Percentiles rank a stretch among this genome's conserved stretches.
Conservation (phyloP, 352 stramenopile species). For the Pythium aphanidermatum region DNA sequence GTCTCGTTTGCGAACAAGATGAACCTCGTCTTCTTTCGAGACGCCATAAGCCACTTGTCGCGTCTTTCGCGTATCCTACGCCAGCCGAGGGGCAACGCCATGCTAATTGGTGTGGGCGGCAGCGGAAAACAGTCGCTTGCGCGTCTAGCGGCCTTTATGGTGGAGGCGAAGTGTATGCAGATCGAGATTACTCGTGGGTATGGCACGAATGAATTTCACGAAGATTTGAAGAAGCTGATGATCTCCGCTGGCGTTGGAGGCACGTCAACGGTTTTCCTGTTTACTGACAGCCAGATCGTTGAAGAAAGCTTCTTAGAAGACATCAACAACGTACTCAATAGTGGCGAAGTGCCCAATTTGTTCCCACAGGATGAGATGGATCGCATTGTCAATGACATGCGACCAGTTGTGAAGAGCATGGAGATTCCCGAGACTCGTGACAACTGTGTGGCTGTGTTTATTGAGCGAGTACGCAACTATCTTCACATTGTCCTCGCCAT, state of each 20-base stretch:
- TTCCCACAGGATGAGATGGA: conserved; percentile 93
- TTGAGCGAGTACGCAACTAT: conserved; percentile 89
- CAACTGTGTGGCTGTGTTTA: conserved; percentile 88
- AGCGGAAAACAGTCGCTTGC: conserved; percentile 93
- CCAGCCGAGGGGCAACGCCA: conserved; percentile 92
- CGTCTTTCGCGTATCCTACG: conserved; percentile 88
- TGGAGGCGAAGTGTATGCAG: conserved; percentile 87
- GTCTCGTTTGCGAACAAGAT: conserved; percentile 91
- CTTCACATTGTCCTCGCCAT: conserved; percentile 95
- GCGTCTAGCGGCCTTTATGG: conserved; percentile 87
- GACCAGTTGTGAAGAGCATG: conserved; percentile 79
- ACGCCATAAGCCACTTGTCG: conserved; percentile 89
- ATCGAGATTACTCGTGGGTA: conserved; percentile 93
- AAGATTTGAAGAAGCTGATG: conserved; percentile 94
- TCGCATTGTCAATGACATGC: conserved; percentile 91
- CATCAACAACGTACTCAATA: conserved; percentile 97
- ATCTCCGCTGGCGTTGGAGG: conserved; percentile 87
- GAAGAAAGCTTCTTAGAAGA: conserved; percentile 94
- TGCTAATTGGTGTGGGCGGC: conserved; percentile 94
- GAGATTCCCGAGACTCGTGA: conserved; percentile 90
- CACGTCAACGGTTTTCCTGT: conserved; percentile 84
- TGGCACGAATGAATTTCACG: conserved; percentile 84
- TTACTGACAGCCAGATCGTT: conserved; percentile 95
- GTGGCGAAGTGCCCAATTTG: conserved; percentile 93
- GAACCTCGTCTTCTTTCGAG: conserved; percentile 95